Conservation (phyloP, 1,284 basidiomycete genomes). For the Golubevia sp. region DNA sequence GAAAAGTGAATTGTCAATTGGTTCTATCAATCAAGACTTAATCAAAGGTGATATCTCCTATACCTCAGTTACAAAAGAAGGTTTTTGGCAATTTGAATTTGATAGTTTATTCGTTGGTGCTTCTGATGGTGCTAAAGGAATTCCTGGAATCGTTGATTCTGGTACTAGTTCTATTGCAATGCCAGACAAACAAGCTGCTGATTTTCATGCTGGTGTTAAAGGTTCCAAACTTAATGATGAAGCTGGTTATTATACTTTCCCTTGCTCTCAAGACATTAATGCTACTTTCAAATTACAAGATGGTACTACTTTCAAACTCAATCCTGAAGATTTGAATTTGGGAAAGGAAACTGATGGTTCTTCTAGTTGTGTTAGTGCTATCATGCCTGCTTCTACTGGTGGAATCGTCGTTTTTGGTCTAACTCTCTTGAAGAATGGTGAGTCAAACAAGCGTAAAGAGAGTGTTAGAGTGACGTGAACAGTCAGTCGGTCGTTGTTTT, state of each 20-base stretch:
- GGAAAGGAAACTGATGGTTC: slow-evolving; percentile 3
- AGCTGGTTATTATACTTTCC: slow-evolving; percentile 6
- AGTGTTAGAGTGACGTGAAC: no score
- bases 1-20: slow-evolving; percentile 13
- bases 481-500: no score
- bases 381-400: slow-evolving; percentile 5
- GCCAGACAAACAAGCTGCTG: slow-evolving; percentile 2
- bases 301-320: slow-evolving; percentile 5
- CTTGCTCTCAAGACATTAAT: slow-evolving; percentile 4
- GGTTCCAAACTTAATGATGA: slow-evolving; percentile 2
- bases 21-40: slow-evolving; percentile 2
- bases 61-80: slow-evolving; percentile 1
- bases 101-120: not conserved
- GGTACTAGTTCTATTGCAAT: slow-evolving; percentile 12
- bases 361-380: slow-evolving; percentile 6
- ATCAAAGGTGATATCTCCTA: slow-evolving; percentile 8
- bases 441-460: no score
- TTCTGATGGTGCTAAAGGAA: not conserved
- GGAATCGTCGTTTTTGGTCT: slow-evolving; percentile 9
- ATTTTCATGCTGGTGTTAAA: slow-evolving; percentile 9
- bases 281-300: slow-evolving; percentile 6
- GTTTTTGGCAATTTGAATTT: slow-evolving; percentile 11
- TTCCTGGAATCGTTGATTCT: slow-evolving; percentile 12
- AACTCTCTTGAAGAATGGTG: slow-evolving; percentile 3
- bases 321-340: slow-evolving; percentile 6